phyloP scores from a whole-genome alignment of 768 basidiomycete species.

The Macrolepiota albuminosa region DNA sequence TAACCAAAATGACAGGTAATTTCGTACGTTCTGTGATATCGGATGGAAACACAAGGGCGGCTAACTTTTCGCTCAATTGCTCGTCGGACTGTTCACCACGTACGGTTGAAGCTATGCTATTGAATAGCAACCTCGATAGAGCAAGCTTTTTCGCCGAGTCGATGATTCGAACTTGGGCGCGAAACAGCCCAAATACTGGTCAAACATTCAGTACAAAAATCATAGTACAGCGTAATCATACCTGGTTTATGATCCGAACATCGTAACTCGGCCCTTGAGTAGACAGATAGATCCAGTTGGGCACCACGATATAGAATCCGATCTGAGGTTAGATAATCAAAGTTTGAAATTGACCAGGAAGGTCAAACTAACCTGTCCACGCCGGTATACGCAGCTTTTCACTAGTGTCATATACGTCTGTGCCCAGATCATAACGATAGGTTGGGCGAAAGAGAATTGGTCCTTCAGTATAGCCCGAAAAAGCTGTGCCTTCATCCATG shows the following conservation, averaged over 20 bases:
- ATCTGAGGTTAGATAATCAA: slow-evolving; percentile 44
- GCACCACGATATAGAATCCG: slow-evolving; percentile 84
- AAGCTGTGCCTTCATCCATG: slow-evolving; percentile 71
- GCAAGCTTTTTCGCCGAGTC: slow-evolving; percentile 71
- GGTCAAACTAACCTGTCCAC: slow-evolving; percentile 75
- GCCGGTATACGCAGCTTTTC: slow-evolving; percentile 97
- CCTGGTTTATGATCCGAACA: slow-evolving; percentile 98
- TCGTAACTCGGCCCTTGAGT: slow-evolving; percentile 78
- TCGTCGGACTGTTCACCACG: slow-evolving; percentile 45
- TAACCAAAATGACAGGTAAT: neutral
- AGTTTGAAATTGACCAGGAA: neutral
- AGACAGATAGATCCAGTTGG: slow-evolving; percentile 67
- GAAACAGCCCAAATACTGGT: slow-evolving; percentile 81
- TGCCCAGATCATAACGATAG: slow-evolving; percentile 83
- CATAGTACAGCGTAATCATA: slow-evolving; percentile 20
- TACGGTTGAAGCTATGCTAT: slow-evolving; percentile 52
- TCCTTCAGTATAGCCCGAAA: slow-evolving; percentile 83
- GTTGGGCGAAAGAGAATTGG: slow-evolving; percentile 91
- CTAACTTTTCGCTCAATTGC: slow-evolving; percentile 67
- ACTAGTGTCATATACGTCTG: slow-evolving; percentile 89
- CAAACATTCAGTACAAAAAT: neutral
- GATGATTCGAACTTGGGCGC: slow-evolving; percentile 70
- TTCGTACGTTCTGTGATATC: slow-evolving; percentile 42
- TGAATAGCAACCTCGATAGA: slow-evolving; percentile 63
- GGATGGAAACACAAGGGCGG: slow-evolving; percentile 45